phyloP scores from a whole-genome alignment of 495 filamentous ascomycete species.

The Penicillium argentinense region DNA sequence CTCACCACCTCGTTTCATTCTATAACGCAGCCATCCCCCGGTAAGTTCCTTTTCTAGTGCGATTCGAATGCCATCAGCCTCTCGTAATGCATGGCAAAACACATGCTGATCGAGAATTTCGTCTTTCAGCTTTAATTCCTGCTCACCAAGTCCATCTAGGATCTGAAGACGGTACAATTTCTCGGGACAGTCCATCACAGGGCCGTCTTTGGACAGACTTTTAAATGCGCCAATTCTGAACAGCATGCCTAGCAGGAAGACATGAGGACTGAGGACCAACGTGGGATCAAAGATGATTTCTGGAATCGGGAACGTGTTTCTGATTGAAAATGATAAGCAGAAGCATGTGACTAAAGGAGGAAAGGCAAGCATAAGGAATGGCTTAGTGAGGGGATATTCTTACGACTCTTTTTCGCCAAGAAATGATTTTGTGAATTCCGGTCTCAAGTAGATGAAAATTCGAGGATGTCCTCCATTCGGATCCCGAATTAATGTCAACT shows the following conservation, averaged over 20 bases:
- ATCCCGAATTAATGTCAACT: constrained; percentile 31
- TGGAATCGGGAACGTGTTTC: constrained; percentile 4
- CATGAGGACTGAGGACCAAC: constrained; percentile 33
- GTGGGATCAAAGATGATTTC: constrained; percentile 40
- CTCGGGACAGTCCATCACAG: constrained; percentile 21
- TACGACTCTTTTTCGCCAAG: constrained; percentile 31
- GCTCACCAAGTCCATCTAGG: constrained; percentile 26
- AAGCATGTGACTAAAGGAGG: too few relatives aligned
- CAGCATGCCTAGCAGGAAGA: constrained; percentile 36
- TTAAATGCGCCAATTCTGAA: constrained; percentile 31
- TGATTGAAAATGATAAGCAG: too few relatives aligned
- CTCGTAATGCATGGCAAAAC: constrained; percentile 15
- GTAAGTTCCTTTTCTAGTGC: constrained; percentile 24
- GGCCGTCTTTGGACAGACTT: constrained; percentile 15
- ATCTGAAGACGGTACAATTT: constrained; percentile 30
- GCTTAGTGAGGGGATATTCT: too few relatives aligned
- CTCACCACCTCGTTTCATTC: constrained; percentile 28
- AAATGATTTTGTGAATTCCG: constrained; percentile 35
- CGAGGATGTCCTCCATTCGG: constrained; percentile 25
- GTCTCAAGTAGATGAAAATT: constrained; percentile 37
- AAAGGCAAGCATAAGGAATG: too few relatives aligned
- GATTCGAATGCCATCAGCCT: constrained; percentile 26
- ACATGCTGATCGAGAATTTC: constrained; percentile 24
- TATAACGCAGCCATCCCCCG: constrained; percentile 23
- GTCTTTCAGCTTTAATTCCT: constrained; percentile 31